These are phyloP conservation scores for Malus hybrid DNA, from an alignment of 331 rosid genomes.

Conservation along the genomic window DNA sequence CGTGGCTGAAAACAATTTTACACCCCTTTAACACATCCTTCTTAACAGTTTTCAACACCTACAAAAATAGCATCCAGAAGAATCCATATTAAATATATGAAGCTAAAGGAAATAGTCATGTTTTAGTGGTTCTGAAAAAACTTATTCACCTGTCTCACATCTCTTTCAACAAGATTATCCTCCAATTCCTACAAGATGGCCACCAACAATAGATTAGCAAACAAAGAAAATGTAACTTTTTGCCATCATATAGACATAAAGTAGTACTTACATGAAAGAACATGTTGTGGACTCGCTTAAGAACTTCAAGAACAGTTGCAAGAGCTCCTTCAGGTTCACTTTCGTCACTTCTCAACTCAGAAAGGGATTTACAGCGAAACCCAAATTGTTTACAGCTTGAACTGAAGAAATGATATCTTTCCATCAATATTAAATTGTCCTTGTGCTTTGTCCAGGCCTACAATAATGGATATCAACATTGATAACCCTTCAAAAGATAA, in stretches of 20 bases:
- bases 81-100: not conserved
- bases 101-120: not conserved
- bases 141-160: conserved; percentile 72
- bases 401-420: conserved; percentile 82
- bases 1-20: conserved; percentile 55
- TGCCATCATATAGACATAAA: not conserved
- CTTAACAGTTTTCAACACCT: conserved; percentile 51
- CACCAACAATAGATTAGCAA: conserved; percentile 24
- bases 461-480: conserved; percentile 20
- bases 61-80: not conserved
- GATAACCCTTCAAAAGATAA: conserved; percentile 1
- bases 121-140: not conserved
- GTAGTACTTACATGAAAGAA: conserved; percentile 64
- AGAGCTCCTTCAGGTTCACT: conserved; percentile 70
- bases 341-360: conserved; percentile 66
- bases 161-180: conserved; percentile 46
- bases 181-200: conserved; percentile 48
- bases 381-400: conserved; percentile 82
- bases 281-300: conserved; percentile 50
- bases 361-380: conserved; percentile 57
- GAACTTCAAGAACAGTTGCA: conserved; percentile 55
- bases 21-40: conserved; percentile 53
- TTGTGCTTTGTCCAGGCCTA: conserved; percentile 89
- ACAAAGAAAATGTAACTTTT: not conserved
- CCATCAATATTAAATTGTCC: conserved; percentile 73